Evolutionary conservation across 345 rosid species (phyloP), one percentile per base, ranked within the genome.

Genomic region (Eucalyptus grandis): DNA sequence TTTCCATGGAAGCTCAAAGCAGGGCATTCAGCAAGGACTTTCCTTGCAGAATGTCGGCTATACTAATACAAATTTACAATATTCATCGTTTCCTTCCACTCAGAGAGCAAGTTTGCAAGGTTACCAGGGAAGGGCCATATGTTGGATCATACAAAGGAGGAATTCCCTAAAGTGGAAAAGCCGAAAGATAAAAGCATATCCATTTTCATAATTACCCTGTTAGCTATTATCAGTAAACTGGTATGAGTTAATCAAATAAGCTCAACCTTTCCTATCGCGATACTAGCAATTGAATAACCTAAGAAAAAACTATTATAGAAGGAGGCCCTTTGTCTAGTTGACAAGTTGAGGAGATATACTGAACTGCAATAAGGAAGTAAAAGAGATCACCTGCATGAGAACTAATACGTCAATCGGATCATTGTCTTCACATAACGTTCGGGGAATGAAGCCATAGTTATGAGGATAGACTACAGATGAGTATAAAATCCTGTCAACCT

Each of bases 381-480:
- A 53, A 82, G 10, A 49, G n/a, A 87, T 92, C 88, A 93, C 99
- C 97, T 98, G 99, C 99, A 98, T 98, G 86, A 98, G 94, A 88
- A 98, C 97, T 88, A 98, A 91, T 87, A 97, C 98, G 92, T 98
- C 99, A 89, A 98, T 89, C 5, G 99, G 99, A 94, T 98, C 99
- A 82, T 97, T 98, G 91, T 98, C 99, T 93, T 98, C 99, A 91
- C 99, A 97, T 88, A 98, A 91, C 30, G 99, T 95, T 88, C 99
- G 92, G 16, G 99, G 99, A 88, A 97, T 94, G 93, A 98, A 98
- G 65, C 99, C 99, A n/a, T 98, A 98, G 95, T 98, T 98, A 89
- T 98, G 99, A 62, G 99, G 99, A 91, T 98, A 98, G n/a, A 98
- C 99, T 89, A 98, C 99, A 0, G 99, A 98, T 11, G 99, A 98